A percentile compares a stretch with the other conserved stretches of the same genome.
These are phyloP conservation scores for Aspergillus calidoustus DNA, from an alignment of 2,329 filamentous ascomycete species.

Conservation along the genomic window DNA sequence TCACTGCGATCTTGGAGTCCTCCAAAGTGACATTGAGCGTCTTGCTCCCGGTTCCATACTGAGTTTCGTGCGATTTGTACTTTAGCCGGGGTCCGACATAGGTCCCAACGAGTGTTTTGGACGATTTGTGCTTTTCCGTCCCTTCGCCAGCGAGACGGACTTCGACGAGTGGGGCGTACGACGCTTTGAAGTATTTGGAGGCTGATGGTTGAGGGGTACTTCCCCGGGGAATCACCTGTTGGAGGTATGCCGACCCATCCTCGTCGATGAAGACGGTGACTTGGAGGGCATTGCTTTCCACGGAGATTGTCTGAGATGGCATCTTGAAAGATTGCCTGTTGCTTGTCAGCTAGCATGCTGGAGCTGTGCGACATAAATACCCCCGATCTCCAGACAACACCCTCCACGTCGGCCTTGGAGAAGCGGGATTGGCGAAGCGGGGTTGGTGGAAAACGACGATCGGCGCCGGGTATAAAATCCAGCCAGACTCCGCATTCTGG, in stretches of 20 bases:
- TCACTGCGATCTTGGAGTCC: slow-evolving; percentile 27
- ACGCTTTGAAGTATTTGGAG: slow-evolving; percentile 13
- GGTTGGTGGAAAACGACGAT: slow-evolving; percentile 1
- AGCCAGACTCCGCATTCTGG: not conserved
- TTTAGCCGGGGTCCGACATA: slow-evolving; percentile 29
- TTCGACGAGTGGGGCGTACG: slow-evolving; percentile 25
- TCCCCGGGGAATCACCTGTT: slow-evolving; percentile 7
- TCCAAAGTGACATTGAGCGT: slow-evolving; percentile 24
- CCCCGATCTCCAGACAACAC: not conserved
- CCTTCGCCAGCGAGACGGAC: slow-evolving; percentile 33
- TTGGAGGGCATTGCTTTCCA: slow-evolving; percentile 3
- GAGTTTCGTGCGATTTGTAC: slow-evolving; percentile 27
- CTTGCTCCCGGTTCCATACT: not conserved
- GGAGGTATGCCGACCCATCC: slow-evolving; percentile 10
- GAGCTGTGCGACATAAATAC: not conserved
- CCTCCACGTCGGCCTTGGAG: not conserved
- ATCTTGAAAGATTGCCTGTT: not conserved
- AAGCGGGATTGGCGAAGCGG: not conserved
- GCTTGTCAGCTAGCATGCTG: not conserved
- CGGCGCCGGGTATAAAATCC: not conserved
- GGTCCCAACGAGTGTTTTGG: slow-evolving; percentile 31
- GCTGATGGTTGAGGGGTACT: not conserved
- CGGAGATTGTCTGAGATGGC: slow-evolving; percentile 6
- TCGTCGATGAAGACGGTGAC: slow-evolving; percentile 14
- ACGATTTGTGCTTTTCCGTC: slow-evolving; percentile 28